Conservation (phyloP, 2,329 filamentous ascomycete genomes). For the Aureobasidium sp. region DNA sequence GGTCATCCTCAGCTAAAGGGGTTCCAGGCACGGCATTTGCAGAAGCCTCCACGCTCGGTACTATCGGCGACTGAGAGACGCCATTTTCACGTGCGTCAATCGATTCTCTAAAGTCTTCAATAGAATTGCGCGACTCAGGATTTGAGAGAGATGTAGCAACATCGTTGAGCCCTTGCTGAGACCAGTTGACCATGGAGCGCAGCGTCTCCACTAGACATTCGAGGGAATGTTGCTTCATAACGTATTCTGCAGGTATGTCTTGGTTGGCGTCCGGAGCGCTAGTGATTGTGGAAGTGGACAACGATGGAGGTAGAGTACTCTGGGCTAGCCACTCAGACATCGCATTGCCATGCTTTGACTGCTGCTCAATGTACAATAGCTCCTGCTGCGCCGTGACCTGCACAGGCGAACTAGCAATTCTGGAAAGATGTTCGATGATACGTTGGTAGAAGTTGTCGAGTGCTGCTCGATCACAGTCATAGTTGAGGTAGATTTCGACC, state of each 20-base stretch:
- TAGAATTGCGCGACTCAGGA: constrained; percentile 41
- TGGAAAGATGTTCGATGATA: constrained; percentile 87
- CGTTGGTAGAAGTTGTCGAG: constrained; percentile 95
- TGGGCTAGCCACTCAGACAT: constrained; percentile 75
- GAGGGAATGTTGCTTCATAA: constrained; percentile 80
- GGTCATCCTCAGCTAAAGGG: constrained; percentile 66
- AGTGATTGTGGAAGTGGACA: constrained; percentile 70
- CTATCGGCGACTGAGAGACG: constrained; percentile 39
- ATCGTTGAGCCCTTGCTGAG: constrained; percentile 54
- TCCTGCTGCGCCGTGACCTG: constrained; percentile 68
- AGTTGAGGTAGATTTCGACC: constrained; percentile 95
- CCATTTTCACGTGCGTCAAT: constrained; percentile 59
- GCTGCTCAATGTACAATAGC: constrained; percentile 75
- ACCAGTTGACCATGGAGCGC: constrained; percentile 88
- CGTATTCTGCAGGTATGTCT: constrained; percentile 78
- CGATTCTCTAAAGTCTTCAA: constrained; percentile 59
- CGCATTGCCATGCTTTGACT: constrained; percentile 45
- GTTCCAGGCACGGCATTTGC: constrained; percentile 42
- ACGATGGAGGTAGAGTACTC: constrained; percentile 74
- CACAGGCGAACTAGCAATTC: constrained; percentile 72
- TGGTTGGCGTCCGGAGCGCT: constrained; percentile 30
- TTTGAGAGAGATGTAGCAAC: constrained; percentile 33
- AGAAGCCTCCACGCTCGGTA: not conserved
- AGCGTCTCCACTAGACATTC: constrained; percentile 84
- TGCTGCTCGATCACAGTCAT: constrained; percentile 86